A percentile compares a stretch with the other conserved stretches of the same genome.
Conservation (phyloP, 208 protist species). For the Leishmania aethiopica region DNA sequence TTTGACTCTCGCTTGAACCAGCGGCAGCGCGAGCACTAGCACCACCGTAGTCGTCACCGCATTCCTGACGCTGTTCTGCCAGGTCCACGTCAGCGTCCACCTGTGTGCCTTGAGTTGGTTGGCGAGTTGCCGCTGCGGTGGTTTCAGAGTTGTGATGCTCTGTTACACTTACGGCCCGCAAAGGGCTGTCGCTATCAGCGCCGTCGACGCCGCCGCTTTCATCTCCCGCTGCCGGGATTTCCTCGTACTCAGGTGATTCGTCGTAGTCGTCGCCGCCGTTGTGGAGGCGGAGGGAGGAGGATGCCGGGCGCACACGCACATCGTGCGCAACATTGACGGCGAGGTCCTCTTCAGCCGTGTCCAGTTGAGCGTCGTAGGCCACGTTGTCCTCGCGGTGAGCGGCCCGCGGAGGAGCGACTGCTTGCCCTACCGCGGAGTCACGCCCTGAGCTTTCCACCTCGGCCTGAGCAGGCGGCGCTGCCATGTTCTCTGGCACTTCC, state of each 20-base stretch:
- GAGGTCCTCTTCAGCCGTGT: slow-evolving; percentile 26
- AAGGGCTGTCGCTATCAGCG: background rate
- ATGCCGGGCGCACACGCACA: slow-evolving; percentile 22
- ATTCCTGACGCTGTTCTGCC: background rate
- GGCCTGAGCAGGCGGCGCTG: slow-evolving; percentile 7
- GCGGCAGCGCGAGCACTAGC: background rate
- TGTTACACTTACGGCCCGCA: background rate
- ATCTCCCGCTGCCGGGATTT: background rate
- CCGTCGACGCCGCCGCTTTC: background rate
- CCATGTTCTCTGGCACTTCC: slow-evolving; percentile 6
- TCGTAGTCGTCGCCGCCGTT: background rate
- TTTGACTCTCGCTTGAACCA: background rate
- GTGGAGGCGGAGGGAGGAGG: background rate
- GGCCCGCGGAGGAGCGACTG: slow-evolving; percentile 10
- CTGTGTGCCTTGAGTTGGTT: slow-evolving; percentile 42
- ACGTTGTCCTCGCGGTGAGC: slow-evolving; percentile 2
- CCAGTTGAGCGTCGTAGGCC: slow-evolving; percentile 15
- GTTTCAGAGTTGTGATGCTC: background rate
- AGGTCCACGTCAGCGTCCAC: slow-evolving; percentile 30
- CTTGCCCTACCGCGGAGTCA: slow-evolving; percentile 13
- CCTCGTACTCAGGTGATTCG: slow-evolving; percentile 12
- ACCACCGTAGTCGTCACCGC: background rate
- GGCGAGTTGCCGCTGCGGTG: slow-evolving; percentile 14
- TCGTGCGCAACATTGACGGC: slow-evolving; percentile 47
- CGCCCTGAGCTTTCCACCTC: background rate